Evolutionary conservation across 2,329 filamentous ascomycete species (phyloP).

Genomic region (Xylariaceae sp.): DNA sequence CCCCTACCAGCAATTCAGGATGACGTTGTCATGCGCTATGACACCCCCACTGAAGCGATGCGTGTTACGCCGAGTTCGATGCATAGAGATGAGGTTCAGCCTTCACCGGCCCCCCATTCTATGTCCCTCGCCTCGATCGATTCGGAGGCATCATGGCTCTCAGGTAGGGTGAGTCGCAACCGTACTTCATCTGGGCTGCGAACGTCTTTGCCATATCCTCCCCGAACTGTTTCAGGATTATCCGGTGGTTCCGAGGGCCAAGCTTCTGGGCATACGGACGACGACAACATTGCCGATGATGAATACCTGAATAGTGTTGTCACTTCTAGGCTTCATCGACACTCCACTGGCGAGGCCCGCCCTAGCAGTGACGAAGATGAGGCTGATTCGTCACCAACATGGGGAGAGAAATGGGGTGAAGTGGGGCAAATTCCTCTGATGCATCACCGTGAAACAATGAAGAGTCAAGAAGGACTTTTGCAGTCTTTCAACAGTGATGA

Average conservation of each 20-base stretch:
- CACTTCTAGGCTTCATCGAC: conserved; percentile 33
- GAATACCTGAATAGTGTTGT: conserved; percentile 66
- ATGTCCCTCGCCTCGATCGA: conserved; percentile 92
- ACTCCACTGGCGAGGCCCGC: conserved; percentile 50
- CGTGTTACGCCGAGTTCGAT: conserved; percentile 46
- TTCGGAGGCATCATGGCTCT: conserved; percentile 94
- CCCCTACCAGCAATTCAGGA: conserved; percentile 35
- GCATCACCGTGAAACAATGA: conserved; percentile 43
- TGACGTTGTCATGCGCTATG: conserved; percentile 39
- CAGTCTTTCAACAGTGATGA: conserved; percentile 40
- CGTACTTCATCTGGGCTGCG: conserved; percentile 47
- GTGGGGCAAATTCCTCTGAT: conserved; percentile 52
- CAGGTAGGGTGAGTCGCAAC: conserved; percentile 61
- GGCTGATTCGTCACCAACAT: conserved; percentile 45
- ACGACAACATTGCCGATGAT: conserved; percentile 71
- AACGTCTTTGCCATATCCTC: conserved; percentile 35
- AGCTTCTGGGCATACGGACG: conserved; percentile 43
- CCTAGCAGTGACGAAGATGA: conserved; percentile 61
- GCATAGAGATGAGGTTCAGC: conserved; percentile 39
- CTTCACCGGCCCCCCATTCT: conserved; percentile 63
- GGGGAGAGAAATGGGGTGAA: conserved; percentile 55
- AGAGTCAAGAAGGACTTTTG: conserved; percentile 51
- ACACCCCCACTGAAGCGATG: conserved; percentile 46
- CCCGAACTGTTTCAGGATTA: conserved; percentile 53
- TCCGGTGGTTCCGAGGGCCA: conserved; percentile 46